phyloP scores from a whole-genome alignment of 2,329 filamentous ascomycete species.

The Nigrograna mackinnonii region DNA sequence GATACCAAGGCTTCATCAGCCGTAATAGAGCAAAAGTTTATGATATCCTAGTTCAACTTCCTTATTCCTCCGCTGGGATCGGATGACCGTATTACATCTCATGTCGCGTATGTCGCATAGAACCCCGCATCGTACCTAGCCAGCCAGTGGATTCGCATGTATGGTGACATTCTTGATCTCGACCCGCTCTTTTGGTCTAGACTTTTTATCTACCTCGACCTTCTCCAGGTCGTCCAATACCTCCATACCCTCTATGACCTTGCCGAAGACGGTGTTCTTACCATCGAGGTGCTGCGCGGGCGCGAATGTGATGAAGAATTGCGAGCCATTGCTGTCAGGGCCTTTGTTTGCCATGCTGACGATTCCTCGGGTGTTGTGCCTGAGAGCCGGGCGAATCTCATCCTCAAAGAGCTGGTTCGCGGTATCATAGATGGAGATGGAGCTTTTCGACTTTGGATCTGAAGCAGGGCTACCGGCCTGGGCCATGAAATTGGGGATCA shows the following conservation, averaged over 20 bases:
- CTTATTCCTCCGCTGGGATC: too few relatives aligned
- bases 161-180: conserved; percentile 72
- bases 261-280: conserved; percentile 82
- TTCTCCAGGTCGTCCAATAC: conserved; percentile 74
- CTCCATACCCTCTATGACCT: conserved; percentile 62
- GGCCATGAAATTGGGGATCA: conserved; percentile 80
- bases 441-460: conserved; percentile 62
- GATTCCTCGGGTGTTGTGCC: conserved; percentile 70
- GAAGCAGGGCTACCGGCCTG: conserved; percentile 68
- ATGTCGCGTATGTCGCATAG: too few relatives aligned
- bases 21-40: conserved; percentile 19
- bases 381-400: conserved; percentile 73
- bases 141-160: conserved; percentile 79
- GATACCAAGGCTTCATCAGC: conserved; percentile 41
- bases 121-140: too few relatives aligned
- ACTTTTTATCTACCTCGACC: conserved; percentile 77
- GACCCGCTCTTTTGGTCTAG: conserved; percentile 68
- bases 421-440: conserved; percentile 69
- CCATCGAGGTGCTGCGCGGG: conserved; percentile 81
- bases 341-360: conserved; percentile 82
- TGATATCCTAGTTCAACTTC: too few relatives aligned
- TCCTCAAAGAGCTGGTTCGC: conserved; percentile 67
- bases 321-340: conserved; percentile 72
- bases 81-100: too few relatives aligned
- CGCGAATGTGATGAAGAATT: conserved; percentile 82